Evolutionary conservation across 352 stramenopile genomes (phyloP).

Genomic region (Phytopythium litorale): DNA sequence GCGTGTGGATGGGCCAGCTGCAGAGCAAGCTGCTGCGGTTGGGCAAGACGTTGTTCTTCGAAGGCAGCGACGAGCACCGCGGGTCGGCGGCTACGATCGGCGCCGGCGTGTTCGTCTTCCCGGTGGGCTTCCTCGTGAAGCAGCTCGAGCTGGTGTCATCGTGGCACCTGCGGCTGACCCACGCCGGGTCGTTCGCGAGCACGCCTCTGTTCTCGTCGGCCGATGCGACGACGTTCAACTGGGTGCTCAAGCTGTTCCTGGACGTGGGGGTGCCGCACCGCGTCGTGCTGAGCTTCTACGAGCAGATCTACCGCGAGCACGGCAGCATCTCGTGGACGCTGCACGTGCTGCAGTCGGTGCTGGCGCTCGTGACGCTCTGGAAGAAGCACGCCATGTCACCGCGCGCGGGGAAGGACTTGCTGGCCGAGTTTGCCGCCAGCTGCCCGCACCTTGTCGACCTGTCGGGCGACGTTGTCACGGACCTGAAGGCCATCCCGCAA

Average conservation of each 20-base stretch:
- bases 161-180: slow-evolving; percentile 71
- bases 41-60: slow-evolving; percentile 69
- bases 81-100: slow-evolving; percentile 22
- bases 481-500: slow-evolving; percentile 70
- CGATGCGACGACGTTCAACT: slow-evolving; percentile 72
- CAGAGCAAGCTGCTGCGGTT: slow-evolving; percentile 73
- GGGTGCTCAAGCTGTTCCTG: slow-evolving; percentile 78
- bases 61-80: slow-evolving; percentile 43
- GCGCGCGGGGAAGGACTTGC: slow-evolving; percentile 55
- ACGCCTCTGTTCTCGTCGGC: slow-evolving; percentile 40
- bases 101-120: slow-evolving; percentile 63
- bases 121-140: slow-evolving; percentile 69
- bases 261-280: slow-evolving; percentile 77
- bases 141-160: slow-evolving; percentile 71
- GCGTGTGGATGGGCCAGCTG: slow-evolving; percentile 78
- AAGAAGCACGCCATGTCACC: slow-evolving; percentile 77
- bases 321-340: slow-evolving; percentile 56
- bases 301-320: slow-evolving; percentile 70
- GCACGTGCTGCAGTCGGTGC: slow-evolving; percentile 73
- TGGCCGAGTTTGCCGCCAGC: slow-evolving; percentile 72
- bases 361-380: slow-evolving; percentile 75
- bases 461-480: slow-evolving; percentile 76
- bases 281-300: slow-evolving; percentile 72
- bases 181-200: slow-evolving; percentile 34
- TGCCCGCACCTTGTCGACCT: slow-evolving; percentile 76